phyloP scores from a whole-genome alignment of 73 alveolate species.

The Stentor roeselii region DNA sequence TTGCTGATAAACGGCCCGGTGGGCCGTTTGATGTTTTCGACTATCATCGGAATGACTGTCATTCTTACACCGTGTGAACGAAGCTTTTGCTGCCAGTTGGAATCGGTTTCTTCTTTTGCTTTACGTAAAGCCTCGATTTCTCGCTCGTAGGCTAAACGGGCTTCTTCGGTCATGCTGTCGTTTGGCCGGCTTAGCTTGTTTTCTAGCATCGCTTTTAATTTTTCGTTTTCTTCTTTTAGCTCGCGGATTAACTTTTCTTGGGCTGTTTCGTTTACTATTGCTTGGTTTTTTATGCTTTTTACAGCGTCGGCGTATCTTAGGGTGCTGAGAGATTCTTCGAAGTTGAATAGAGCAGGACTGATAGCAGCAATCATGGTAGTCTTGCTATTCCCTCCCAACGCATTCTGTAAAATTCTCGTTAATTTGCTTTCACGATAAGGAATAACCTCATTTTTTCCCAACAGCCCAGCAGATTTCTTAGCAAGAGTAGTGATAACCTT shows the following conservation, averaged over 20 bases:
- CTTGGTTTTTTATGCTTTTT: conserved; percentile 85
- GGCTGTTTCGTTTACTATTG: conserved; percentile 88
- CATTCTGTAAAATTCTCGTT: conserved; percentile 98
- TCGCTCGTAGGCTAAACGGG: conserved; percentile 66
- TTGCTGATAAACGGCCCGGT: conserved; percentile 77
- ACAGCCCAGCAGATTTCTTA: conserved; percentile 79
- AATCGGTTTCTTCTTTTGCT: conserved; percentile 47
- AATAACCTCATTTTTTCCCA: conserved; percentile 74
- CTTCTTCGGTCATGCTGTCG: conserved; percentile 55
- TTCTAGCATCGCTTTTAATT: conserved; percentile 70
- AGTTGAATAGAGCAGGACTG: conserved; percentile 97
- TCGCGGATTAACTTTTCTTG: conserved; percentile 74
- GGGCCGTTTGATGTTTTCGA: conserved; percentile 47
- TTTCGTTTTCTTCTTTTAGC: conserved; percentile 75
- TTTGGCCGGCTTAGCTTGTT: conserved; percentile 52
- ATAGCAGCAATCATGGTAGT: conserved; percentile 99
- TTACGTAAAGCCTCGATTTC: conserved; percentile 49
- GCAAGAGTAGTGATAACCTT: conserved; percentile 88
- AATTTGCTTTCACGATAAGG: conserved; percentile 98
- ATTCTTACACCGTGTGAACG: conserved; percentile 21
- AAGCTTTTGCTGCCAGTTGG: conserved; percentile 49
- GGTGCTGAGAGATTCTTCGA: conserved; percentile 96
- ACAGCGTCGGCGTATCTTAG: conserved; percentile 98
- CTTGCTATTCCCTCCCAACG: conserved; percentile 97
- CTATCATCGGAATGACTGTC: conserved; percentile 42